Conservation (phyloP, 129 eudicot species). For the Apium graveolens region DNA sequence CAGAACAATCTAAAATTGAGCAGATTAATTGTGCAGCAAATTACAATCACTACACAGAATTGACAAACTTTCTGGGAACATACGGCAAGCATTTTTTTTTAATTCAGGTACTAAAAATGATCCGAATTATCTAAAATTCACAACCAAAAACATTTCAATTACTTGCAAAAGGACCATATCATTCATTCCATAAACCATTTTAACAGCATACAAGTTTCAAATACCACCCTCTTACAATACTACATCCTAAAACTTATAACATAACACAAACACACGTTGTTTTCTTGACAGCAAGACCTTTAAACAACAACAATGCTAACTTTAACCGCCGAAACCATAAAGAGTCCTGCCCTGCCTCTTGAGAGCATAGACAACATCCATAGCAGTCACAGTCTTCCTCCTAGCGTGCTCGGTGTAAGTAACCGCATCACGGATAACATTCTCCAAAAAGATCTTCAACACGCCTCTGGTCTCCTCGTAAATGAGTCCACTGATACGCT, state of each 20-base stretch:
- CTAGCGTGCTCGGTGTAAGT: slow-evolving; percentile 21
- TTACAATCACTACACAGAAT: too few relatives aligned
- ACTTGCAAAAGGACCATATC: slow-evolving; percentile 1
- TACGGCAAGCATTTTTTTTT: neutral
- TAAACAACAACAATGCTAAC: neutral
- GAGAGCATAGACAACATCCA: slow-evolving; percentile 20
- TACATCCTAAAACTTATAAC: neutral
- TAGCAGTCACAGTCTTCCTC: slow-evolving; percentile 18
- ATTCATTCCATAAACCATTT: slow-evolving; percentile 3
- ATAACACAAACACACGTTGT: neutral
- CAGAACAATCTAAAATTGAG: too few relatives aligned
- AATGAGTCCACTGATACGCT: slow-evolving; percentile 14
- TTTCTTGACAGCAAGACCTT: slow-evolving; percentile 9
- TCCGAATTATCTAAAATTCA: too few relatives aligned
- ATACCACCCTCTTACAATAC: neutral
- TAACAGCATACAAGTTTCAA: neutral
- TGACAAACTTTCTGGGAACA: too few relatives aligned
- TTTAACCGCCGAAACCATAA: slow-evolving; percentile 20
- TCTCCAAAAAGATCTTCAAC: slow-evolving; percentile 15
- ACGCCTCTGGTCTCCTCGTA: slow-evolving; percentile 19
- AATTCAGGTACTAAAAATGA: neutral
- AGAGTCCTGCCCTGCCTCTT: slow-evolving; percentile 21
- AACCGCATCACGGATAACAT: slow-evolving; percentile 18
- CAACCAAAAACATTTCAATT: neutral
- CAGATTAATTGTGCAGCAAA: too few relatives aligned